Percentiles rank a stretch among this genome's conserved stretches.
phyloP scores from a whole-genome alignment of 768 basidiomycete genomes.

The Hirschioporus abietinus region DNA sequence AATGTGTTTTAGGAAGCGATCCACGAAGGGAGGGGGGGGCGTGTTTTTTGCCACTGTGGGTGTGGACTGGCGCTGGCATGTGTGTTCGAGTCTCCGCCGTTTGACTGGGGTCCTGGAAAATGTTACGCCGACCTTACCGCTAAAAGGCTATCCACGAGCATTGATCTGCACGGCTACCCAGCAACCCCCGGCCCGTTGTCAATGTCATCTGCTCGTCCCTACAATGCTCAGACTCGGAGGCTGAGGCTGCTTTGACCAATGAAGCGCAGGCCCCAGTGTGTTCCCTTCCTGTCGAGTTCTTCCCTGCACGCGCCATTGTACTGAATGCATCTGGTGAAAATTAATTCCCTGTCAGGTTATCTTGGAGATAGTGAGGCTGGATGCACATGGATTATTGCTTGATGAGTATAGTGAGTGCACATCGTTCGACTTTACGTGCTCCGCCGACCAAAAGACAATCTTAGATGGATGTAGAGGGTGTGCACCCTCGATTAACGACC shows the following conservation, averaged over 20 bases:
- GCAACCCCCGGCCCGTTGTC: neutral
- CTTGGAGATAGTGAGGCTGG: neutral
- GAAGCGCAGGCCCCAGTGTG: neutral
- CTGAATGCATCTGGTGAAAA: neutral
- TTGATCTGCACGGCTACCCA: neutral
- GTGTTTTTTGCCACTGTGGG: too few relatives aligned
- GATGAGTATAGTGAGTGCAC: neutral
- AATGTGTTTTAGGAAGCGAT: too few relatives aligned
- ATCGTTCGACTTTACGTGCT: neutral
- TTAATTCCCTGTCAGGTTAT: neutral
- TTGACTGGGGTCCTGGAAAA: neutral
- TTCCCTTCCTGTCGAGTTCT: neutral
- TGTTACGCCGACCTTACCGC: neutral
- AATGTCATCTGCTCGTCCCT: neutral
- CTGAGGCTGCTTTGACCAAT: neutral
- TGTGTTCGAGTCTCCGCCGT: neutral
- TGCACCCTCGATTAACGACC: neutral
- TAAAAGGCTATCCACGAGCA: neutral
- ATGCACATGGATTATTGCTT: neutral
- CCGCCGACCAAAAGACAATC: neutral
- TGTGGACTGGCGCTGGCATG: neutral
- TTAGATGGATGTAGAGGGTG: neutral
- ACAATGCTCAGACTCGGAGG: neutral
- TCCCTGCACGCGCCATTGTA: neutral
- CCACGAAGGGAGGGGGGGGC: too few relatives aligned